Evolutionary conservation across 2,329 filamentous ascomycete genomes (phyloP), one percentile per base, ranked within the genome.

Genomic region (Alternaria tenuissima): DNA sequence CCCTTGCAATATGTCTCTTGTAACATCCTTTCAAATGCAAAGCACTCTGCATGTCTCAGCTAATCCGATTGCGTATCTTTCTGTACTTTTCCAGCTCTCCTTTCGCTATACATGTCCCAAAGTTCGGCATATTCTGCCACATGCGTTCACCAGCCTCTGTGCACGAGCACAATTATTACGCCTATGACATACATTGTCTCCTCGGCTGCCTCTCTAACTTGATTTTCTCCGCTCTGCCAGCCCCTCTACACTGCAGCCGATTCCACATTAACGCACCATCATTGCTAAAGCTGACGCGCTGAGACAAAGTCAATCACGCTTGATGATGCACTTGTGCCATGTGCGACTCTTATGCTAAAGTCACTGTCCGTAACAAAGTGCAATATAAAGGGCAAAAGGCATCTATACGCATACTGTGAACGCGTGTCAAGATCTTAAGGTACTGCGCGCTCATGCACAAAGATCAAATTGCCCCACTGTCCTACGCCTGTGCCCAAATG

Each of bases 171-270:
- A 68, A 65, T 46, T 46, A 63, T 58, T 60, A 67, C 61, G 57
- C 62, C 61, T 67, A 67, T 71, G 64, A 68, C 63, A 65, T 66
- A 61, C 69, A 59, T 68, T 66, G 65, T 66, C 69, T 68, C 68
- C 69, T 71, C 73, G 73, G 68, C 66, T 70, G 57, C 54, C 51
- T 68, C 63, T 64, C 65, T 59, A 64, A 67, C 64, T 71, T 70
- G 63, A 58, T 69, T 68, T 68, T 68, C 62, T 62, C 64, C 70
- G 68, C 70, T 67, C 70, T 70, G 68, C 74, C 73, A 76, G 71
- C 73, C 74, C 73, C 73, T 75, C 71, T 64, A 60, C 63, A 65
- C 69, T 69, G 70, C 71, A 70, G 56, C 55, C 61, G 60, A 68
- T 66, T 64, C 62, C 59, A 64, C 61, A 64, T 65, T 60, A 67